A percentile compares a stretch with the other conserved stretches of the same genome.
phyloP scores from a whole-genome alignment of 2,329 filamentous ascomycete genomes.

The Tolypocladium nubicola region DNA sequence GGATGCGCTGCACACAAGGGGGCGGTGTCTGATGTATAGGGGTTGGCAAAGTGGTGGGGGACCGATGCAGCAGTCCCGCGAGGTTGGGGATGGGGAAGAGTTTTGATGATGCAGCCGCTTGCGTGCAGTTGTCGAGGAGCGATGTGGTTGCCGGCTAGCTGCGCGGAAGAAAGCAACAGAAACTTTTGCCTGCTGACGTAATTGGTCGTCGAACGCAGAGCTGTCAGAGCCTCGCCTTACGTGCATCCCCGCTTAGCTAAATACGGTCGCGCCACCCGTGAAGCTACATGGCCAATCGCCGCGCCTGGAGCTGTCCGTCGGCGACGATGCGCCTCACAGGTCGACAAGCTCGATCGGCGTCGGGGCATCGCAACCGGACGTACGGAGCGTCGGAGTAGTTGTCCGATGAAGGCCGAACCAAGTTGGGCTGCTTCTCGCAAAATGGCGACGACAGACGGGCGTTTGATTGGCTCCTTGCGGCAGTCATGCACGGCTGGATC shows the following conservation, averaged over 20 bases:
- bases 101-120: slow-evolving; percentile 2
- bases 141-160: not conserved
- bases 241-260: not conserved
- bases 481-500: not conserved
- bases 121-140: not conserved
- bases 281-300: not conserved
- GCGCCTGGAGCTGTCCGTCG: not conserved
- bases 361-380: not conserved
- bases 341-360: not conserved
- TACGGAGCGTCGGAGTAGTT: not conserved
- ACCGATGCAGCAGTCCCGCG: slow-evolving; percentile 1
- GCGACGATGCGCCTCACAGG: not conserved
- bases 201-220: not conserved
- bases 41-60: slow-evolving; percentile 4
- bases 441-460: not conserved
- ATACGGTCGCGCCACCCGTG: not conserved
- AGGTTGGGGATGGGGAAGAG: slow-evolving; percentile 1
- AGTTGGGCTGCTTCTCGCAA: not conserved
- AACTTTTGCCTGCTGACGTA: slow-evolving; percentile 12
- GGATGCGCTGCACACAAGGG: not conserved
- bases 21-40: not conserved
- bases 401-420: not conserved
- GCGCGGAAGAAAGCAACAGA: slow-evolving; percentile 3
- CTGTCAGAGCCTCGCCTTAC: not conserved
- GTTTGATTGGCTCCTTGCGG: not conserved